A percentile compares a stretch with the other conserved stretches of the same genome.
These are phyloP conservation scores for Fusarium tanahbumbuense DNA, from an alignment of 2,329 filamentous ascomycete species.

Conservation along the genomic window DNA sequence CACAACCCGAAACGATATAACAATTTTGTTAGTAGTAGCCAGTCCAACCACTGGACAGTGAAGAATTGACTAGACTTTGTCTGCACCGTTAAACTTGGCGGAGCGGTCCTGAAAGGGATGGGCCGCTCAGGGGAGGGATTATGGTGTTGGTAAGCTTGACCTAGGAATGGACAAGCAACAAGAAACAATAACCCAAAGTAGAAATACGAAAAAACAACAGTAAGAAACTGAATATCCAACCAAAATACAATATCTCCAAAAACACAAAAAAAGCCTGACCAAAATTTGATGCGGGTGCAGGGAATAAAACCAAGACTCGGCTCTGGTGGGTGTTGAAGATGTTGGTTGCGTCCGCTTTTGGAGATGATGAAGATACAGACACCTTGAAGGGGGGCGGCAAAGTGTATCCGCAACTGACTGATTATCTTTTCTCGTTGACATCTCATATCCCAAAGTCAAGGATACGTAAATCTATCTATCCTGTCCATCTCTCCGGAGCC, in stretches of 20 bases:
- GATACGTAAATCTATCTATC: conserved; percentile 7
- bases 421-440: conserved; percentile 27
- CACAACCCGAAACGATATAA: background rate
- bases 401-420: conserved; percentile 27
- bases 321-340: conserved; percentile 25
- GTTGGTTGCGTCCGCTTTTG: conserved; percentile 21
- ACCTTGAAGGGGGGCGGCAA: conserved; percentile 11
- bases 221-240: conserved; percentile 12
- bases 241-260: conserved; percentile 4
- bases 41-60: conserved; percentile 10
- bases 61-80: background rate
- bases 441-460: conserved; percentile 15
- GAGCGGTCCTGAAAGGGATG: conserved; percentile 44
- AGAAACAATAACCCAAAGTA: conserved; percentile 21
- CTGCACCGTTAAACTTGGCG: conserved; percentile 29
- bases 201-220: conserved; percentile 11
- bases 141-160: conserved; percentile 7
- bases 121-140: conserved; percentile 24
- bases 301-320: conserved; percentile 10
- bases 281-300: conserved; percentile 40
- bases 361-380: conserved; percentile 21
- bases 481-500: conserved; percentile 11
- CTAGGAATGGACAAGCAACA: conserved; percentile 24
- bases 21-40: background rate
- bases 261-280: conserved; percentile 41